Conservation (phyloP, 106 monocot species). For the Platanthera guangdongensis region DNA sequence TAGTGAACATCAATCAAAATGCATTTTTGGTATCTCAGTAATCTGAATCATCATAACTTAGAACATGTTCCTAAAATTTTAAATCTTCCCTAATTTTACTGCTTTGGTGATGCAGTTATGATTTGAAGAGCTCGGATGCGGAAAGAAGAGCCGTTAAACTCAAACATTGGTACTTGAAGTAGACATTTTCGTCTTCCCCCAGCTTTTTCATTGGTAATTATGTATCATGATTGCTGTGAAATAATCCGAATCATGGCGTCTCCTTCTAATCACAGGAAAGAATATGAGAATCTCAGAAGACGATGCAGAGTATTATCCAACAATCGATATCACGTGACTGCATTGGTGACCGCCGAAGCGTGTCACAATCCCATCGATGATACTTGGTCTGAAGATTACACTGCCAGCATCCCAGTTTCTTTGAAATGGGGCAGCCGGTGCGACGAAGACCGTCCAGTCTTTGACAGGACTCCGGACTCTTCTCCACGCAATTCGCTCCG, state of each 20-base stretch:
- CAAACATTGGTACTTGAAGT: constrained; percentile 40
- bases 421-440: background rate
- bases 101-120: constrained; percentile 47
- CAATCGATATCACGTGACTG: constrained; percentile 13
- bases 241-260: background rate
- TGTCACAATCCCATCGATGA: constrained; percentile 24
- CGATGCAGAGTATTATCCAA: constrained; percentile 39
- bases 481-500: constrained; percentile 8
- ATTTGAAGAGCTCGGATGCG: constrained; percentile 58
- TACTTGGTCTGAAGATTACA: constrained; percentile 24
- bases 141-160: constrained; percentile 40
- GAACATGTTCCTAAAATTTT: background rate
- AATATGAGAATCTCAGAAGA: constrained; percentile 57
- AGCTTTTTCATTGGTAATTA: background rate
- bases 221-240: background rate
- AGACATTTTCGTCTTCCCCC: background rate
- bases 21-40: background rate
- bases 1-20: no score
- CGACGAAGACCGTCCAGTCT: constrained; percentile 17
- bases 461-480: constrained; percentile 11
- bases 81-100: background rate
- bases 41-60: background rate
- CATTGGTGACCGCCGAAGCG: constrained; percentile 15
- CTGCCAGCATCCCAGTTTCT: constrained; percentile 12
- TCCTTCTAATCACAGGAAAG: constrained; percentile 41